These are phyloP conservation scores for Skeletonema tropicum DNA, from an alignment of 108 stramenopile species.

Conservation along the genomic window DNA sequence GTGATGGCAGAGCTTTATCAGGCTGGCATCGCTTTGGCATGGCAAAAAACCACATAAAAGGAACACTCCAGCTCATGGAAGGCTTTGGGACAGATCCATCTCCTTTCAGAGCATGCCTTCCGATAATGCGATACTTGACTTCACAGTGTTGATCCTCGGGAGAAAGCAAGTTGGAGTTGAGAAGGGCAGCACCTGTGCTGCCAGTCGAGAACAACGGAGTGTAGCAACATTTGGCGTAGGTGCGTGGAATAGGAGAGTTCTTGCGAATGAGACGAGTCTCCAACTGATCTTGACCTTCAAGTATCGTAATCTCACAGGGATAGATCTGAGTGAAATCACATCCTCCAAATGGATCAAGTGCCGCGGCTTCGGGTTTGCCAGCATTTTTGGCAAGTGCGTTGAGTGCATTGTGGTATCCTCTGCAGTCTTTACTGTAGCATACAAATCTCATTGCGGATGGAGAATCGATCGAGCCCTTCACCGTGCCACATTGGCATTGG, in stretches of 20 bases:
- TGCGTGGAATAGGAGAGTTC: constrained; percentile 24
- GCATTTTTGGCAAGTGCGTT: constrained; percentile 26
- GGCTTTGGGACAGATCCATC: constrained; percentile 33
- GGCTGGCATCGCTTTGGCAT: constrained; percentile 40
- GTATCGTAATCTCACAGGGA: constrained; percentile 45
- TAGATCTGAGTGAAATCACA: constrained; percentile 45
- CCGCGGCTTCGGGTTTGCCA: constrained; percentile 1
- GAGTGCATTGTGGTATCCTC: constrained; percentile 53
- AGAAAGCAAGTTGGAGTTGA: constrained; percentile 44
- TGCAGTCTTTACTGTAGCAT: constrained; percentile 55
- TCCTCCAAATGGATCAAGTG: constrained; percentile 42
- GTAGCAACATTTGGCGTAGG: constrained; percentile 50
- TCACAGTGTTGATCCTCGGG: constrained; percentile 30
- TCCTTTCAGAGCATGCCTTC: constrained; percentile 43
- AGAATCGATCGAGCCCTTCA: constrained; percentile 38
- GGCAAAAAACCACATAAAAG: constrained; percentile 44
- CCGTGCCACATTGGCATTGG: constrained; percentile 46
- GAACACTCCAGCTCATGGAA: constrained; percentile 48
- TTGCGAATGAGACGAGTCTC: constrained; percentile 33
- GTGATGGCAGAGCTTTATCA: constrained; percentile 29
- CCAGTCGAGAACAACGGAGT: constrained; percentile 51
- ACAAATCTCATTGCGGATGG: constrained; percentile 51
- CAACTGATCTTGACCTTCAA: constrained; percentile 37
- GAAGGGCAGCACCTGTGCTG: constrained; percentile 23
- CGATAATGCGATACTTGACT: constrained; percentile 51